Evolutionary conservation across 2,329 filamentous ascomycete genomes (phyloP), one percentile per base, ranked within the genome.

Genomic region (Aspergillus floridensis): DNA sequence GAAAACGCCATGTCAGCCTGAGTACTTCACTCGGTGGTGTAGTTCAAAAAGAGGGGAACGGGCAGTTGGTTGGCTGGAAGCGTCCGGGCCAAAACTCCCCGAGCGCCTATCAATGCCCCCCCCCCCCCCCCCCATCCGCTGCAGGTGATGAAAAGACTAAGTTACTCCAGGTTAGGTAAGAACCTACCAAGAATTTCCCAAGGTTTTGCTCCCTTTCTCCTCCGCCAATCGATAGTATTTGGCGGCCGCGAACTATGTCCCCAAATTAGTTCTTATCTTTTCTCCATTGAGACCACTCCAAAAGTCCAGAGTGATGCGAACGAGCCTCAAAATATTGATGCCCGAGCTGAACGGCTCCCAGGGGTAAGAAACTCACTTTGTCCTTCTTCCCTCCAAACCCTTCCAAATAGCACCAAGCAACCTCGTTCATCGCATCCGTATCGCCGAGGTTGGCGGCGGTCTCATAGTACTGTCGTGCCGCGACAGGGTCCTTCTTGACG

Each of bases 341-440:
- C 74, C 75, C 61, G 49, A 68, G 32, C 38, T 14, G 47, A 24
- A 22, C 4, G 1, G 22, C 22, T 5, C 14, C 12, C 11, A 35
- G 22, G 4, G 22, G 22, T 22, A 22, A 22, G 35, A 19, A 19
- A 85, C 91, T 77, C 83, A 97, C 93, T 90, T 96, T 98, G 81
- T 99, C 93, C 77, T 98, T 99, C 76, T 92, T 95, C 72, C 92
- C 93, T 35, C 95, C 95, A 77, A 96, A 96, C n/a, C 95, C 95
- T 73, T 97, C 90, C 29, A 96, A 77, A 82, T 95, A 98, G 80
- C 95, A 99, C 92, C 92, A 96, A 38, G 88, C 95, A 56, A 89
- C 89, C 77, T 98, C 93, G 73, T 97, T 96, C 93, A 98, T 96
- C 59, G 93, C 95, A 79, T 99, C 95, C 49, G 91, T 91, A 76